Evolutionary conservation across 495 filamentous ascomycete species (phyloP).

Genomic region (Daldinia bambusicola): DNA sequence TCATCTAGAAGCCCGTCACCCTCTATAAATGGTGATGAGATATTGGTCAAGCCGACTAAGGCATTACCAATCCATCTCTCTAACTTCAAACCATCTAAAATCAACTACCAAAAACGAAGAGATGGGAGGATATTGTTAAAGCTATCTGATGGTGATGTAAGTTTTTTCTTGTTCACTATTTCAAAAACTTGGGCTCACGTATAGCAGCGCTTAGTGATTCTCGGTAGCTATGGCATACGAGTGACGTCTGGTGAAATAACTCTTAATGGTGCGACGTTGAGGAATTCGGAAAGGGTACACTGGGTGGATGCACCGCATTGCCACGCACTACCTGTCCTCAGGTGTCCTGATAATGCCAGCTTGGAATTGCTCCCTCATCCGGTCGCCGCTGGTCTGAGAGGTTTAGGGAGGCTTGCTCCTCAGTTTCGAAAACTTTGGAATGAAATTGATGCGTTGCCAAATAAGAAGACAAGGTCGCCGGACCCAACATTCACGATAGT

Average conservation of each 20-base stretch:
- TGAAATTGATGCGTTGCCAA: slow-evolving; percentile 47
- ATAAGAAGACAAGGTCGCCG: slow-evolving; percentile 1
- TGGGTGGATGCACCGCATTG: slow-evolving; percentile 78
- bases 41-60: slow-evolving; percentile 24
- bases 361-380: slow-evolving; percentile 64
- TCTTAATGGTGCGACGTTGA: slow-evolving; percentile 73
- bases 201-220: slow-evolving; percentile 68
- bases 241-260: slow-evolving; percentile 68
- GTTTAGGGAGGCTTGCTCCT: slow-evolving; percentile 71
- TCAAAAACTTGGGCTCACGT: slow-evolving; percentile 12
- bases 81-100: slow-evolving; percentile 56
- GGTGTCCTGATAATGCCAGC: slow-evolving; percentile 60
- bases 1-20: slow-evolving; percentile 29
- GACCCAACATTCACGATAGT: slow-evolving; percentile 57
- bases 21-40: slow-evolving; percentile 36
- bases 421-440: slow-evolving; percentile 81
- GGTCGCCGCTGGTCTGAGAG: slow-evolving; percentile 63
- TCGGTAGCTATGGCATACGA: slow-evolving; percentile 80
- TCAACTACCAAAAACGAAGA: slow-evolving; percentile 52
- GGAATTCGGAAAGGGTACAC: slow-evolving; percentile 60
- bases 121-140: slow-evolving; percentile 52
- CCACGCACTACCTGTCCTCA: slow-evolving; percentile 79
- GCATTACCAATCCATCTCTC: slow-evolving; percentile 49
- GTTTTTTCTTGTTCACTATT: not conserved
- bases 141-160: slow-evolving; percentile 60